Evolutionary conservation across 2,329 filamentous ascomycete species (phyloP).

Genomic region (Aspergillus awamori): DNA sequence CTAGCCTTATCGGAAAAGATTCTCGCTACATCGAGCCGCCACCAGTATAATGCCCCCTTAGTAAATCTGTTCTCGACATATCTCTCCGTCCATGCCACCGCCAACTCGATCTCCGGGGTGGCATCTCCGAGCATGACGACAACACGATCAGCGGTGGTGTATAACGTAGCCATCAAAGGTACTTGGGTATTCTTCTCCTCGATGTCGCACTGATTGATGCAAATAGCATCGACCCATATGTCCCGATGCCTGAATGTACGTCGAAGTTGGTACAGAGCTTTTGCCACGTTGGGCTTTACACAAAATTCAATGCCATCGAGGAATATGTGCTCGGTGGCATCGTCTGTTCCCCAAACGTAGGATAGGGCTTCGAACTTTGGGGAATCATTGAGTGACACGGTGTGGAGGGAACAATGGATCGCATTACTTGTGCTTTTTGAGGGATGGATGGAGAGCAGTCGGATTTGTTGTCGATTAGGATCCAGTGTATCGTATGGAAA

Average conservation of each 20-base stretch:
- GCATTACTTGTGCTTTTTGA: accelerated
- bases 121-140: background rate
- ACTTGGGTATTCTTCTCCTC: background rate
- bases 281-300: too few species aligned
- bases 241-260: background rate
- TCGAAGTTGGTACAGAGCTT: background rate
- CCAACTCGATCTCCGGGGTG: background rate
- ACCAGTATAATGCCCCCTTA: background rate
- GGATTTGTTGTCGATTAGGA: background rate
- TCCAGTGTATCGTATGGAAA: background rate
- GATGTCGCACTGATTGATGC: background rate
- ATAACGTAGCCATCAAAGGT: background rate
- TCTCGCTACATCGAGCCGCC: background rate
- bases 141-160: background rate
- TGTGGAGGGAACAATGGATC: background rate
- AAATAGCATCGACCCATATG: background rate
- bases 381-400: background rate
- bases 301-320: too few species aligned
- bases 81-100: background rate
- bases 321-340: background rate
- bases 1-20: too few species aligned
- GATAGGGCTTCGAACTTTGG: background rate
- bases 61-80: background rate
- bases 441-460: background rate
- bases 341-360: background rate